A percentile compares a stretch with the other conserved stretches of the same genome.
phyloP scores from a whole-genome alignment of 208 protist genomes.

The Leishmania tropica region DNA sequence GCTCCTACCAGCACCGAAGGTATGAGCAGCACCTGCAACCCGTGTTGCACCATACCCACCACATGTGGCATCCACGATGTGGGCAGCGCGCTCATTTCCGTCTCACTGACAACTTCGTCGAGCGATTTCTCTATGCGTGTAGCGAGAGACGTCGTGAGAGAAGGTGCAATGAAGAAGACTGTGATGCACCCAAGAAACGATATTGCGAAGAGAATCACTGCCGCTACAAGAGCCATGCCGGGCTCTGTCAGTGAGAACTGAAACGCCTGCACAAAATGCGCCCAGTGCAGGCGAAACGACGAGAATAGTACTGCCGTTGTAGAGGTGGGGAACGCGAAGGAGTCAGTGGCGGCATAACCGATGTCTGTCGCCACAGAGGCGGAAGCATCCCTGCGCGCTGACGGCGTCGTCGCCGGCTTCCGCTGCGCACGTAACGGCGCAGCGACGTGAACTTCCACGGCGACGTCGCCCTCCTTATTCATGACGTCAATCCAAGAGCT shows the following conservation, averaged over 20 bases:
- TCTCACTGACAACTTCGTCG: not conserved
- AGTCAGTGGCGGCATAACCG: not conserved
- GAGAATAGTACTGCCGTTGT: not conserved
- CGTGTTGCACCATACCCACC: not conserved
- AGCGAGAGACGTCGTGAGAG: constrained; percentile 4
- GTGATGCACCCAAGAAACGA: constrained; percentile 16
- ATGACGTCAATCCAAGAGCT: not conserved
- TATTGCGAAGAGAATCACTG: constrained; percentile 15
- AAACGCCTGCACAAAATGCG: constrained; percentile 10
- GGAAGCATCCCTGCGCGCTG: not conserved
- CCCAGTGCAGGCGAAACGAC: not conserved
- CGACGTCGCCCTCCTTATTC: not conserved
- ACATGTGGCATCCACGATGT: constrained; percentile 4
- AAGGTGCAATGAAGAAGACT: constrained; percentile 10
- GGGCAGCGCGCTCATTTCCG: too few relatives aligned
- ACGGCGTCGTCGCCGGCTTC: not conserved
- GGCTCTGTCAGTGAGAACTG: constrained; percentile 22
- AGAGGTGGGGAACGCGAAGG: not conserved
- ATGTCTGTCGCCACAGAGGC: not conserved
- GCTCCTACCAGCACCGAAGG: not conserved
- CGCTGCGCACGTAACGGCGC: not conserved
- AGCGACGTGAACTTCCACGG: constrained; percentile 2
- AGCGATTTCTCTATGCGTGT: not conserved
- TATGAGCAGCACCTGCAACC: not conserved
- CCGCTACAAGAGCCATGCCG: constrained; percentile 26